Percentiles rank a stretch among this genome's conserved stretches.
These are phyloP conservation scores for Carallia brachiata DNA, from an alignment of 345 rosid species.

Conservation along the genomic window DNA sequence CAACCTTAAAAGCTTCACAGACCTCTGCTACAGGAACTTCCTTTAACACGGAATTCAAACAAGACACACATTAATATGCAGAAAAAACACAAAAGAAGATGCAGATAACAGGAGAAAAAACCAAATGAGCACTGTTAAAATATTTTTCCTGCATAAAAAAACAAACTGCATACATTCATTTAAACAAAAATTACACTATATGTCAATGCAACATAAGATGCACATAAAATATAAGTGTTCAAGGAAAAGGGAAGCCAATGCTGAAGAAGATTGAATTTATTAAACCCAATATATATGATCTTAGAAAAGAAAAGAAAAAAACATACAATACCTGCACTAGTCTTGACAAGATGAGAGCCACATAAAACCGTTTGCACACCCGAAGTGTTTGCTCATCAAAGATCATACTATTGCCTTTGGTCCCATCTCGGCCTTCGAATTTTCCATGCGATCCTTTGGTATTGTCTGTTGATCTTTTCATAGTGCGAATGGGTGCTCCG, in stretches of 20 bases:
- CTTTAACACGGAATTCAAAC: conserved; percentile 45
- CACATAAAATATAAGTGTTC: neutral
- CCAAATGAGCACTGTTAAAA: neutral
- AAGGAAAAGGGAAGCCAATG: neutral
- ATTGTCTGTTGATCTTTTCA: conserved; percentile 42
- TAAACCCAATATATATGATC: no score
- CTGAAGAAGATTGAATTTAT: neutral
- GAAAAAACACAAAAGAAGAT: neutral
- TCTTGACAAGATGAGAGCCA: conserved; percentile 92
- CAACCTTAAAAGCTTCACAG: conserved; percentile 90
- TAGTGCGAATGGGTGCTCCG: conserved; percentile 68
- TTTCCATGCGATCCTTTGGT: conserved; percentile 43
- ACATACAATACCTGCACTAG: conserved; percentile 68
- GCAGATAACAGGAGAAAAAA: neutral
- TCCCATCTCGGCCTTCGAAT: conserved; percentile 38
- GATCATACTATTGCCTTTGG: conserved; percentile 40
- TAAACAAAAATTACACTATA: neutral
- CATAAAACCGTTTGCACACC: conserved; percentile 91
- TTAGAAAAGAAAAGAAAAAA: conserved; percentile 7
- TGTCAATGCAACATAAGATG: neutral
- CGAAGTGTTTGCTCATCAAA: conserved; percentile 77
- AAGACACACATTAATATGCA: conserved; percentile 5
- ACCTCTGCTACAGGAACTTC: conserved; percentile 88
- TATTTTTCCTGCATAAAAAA: neutral
- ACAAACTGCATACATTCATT: neutral